These are phyloP conservation scores for Amanita pseudoporphyria DNA, from an alignment of 768 basidiomycete species.

Conservation along the genomic window DNA sequence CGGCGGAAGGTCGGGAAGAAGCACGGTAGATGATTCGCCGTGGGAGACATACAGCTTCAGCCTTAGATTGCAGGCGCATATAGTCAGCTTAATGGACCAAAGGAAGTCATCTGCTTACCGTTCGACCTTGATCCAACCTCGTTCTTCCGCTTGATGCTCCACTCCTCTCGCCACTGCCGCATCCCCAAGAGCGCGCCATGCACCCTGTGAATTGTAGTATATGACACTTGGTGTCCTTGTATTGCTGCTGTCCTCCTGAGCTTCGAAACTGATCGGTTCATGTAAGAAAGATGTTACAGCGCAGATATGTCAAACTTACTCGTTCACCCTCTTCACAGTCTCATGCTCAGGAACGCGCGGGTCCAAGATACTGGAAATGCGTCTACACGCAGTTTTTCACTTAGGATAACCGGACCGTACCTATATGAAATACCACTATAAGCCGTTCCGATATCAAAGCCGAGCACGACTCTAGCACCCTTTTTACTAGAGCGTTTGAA, in stretches of 20 bases:
- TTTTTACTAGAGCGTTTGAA: constrained; percentile 11
- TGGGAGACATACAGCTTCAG: constrained; percentile 30
- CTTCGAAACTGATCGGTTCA: constrained; percentile 1
- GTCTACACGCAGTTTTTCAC: constrained; percentile 2
- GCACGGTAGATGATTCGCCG: constrained; percentile 9
- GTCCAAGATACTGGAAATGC: constrained; percentile 25
- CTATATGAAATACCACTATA: constrained; percentile 35
- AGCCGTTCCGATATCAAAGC: constrained; percentile 34
- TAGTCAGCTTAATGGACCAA: constrained; percentile 12
- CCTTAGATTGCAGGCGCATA: constrained; percentile 13
- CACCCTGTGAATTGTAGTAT: constrained; percentile 6
- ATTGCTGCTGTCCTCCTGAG: constrained; percentile 5
- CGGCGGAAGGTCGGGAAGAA: constrained; percentile 28
- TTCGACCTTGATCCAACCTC: constrained; percentile 36
- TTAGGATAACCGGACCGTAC: constrained; percentile 9
- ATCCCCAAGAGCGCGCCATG: constrained; percentile 2
- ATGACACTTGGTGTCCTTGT: constrained; percentile 3
- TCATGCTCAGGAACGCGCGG: constrained; percentile 14
- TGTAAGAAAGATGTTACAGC: not conserved
- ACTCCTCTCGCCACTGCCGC: constrained; percentile 26
- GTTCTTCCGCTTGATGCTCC: constrained; percentile 30
- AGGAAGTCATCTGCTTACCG: constrained; percentile 26
- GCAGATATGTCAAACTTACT: not conserved
- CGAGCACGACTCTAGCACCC: constrained; percentile 26
- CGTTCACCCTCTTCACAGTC: constrained; percentile 2